A percentile compares a stretch with the other conserved stretches of the same genome.
These are phyloP conservation scores for Alloteropsis angusta DNA, from an alignment of 202 grass and related monocot genomes.

Conservation along the genomic window DNA sequence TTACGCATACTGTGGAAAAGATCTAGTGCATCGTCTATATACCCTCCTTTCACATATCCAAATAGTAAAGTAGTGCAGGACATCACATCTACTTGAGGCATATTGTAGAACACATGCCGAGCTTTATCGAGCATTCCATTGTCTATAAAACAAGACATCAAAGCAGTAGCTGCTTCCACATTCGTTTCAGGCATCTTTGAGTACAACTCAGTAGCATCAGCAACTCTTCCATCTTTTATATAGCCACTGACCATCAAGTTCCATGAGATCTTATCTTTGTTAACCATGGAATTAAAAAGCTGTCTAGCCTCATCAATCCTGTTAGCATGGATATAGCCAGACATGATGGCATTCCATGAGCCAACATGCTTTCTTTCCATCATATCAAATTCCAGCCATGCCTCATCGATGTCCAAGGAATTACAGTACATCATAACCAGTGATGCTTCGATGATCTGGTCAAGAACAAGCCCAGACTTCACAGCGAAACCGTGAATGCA, in stretches of 20 bases:
- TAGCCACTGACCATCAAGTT: conserved; percentile 55
- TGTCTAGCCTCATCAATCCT: conserved; percentile 40
- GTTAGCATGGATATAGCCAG: conserved; percentile 33
- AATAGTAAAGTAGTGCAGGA: conserved; percentile 51
- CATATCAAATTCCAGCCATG: conserved; percentile 53
- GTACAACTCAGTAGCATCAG: conserved; percentile 45
- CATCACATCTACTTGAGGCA: conserved; percentile 40
- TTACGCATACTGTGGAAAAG: conserved; percentile 49
- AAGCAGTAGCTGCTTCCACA: conserved; percentile 42
- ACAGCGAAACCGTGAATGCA: conserved; percentile 46
- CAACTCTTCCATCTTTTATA: conserved; percentile 43
- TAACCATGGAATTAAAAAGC: conserved; percentile 44
- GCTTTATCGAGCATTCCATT: conserved; percentile 53
- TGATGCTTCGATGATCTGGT: conserved; percentile 42
- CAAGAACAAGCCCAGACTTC: conserved; percentile 43
- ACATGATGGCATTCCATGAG: conserved; percentile 54
- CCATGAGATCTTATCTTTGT: conserved; percentile 54
- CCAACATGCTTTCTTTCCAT: conserved; percentile 51
- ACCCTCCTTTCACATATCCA: conserved; percentile 64
- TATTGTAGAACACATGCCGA: conserved; percentile 34
- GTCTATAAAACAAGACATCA: conserved; percentile 58
- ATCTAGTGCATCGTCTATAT: conserved; percentile 37
- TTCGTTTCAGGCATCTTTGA: conserved; percentile 55
- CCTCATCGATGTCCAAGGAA: conserved; percentile 29
- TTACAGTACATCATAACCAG: conserved; percentile 61